phyloP scores from a whole-genome alignment of 306 rosid species.

The Herpetospermum pedunculosum region DNA sequence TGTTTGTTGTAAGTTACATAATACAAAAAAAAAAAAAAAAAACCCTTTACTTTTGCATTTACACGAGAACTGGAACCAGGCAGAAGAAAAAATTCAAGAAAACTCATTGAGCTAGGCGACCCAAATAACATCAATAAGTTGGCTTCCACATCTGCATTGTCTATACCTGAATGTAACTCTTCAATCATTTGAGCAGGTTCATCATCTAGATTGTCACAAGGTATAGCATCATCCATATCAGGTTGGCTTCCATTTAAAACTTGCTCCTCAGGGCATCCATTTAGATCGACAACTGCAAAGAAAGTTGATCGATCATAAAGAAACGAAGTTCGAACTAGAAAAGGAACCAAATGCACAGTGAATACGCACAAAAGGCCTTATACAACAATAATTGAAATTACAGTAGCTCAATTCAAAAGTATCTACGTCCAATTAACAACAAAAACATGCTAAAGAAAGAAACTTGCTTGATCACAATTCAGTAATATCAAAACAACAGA shows the following conservation, averaged over 20 bases:
- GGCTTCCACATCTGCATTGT: not conserved
- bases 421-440: not conserved
- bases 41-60: not conserved
- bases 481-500: not conserved
- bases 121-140: not conserved
- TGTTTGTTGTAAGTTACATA: not conserved
- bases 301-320: not conserved
- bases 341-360: not conserved
- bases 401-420: not conserved
- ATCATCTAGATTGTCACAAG: constrained; percentile 63
- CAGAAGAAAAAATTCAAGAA: not conserved
- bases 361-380: not conserved
- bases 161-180: constrained; percentile 64
- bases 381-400: not conserved
- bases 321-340: constrained; percentile 1
- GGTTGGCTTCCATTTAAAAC: constrained; percentile 59
- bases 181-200: constrained; percentile 77
- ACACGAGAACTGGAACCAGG: not conserved
- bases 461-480: not conserved
- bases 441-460: not conserved
- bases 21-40: not conserved
- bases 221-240: constrained; percentile 61
- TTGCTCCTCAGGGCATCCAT: constrained; percentile 66
- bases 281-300: constrained; percentile 41
- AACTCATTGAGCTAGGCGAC: not conserved